A percentile compares a stretch with the other conserved stretches of the same genome.
These are phyloP conservation scores for Suillus placidus DNA, from an alignment of 768 basidiomycete genomes.

Conservation along the genomic window DNA sequence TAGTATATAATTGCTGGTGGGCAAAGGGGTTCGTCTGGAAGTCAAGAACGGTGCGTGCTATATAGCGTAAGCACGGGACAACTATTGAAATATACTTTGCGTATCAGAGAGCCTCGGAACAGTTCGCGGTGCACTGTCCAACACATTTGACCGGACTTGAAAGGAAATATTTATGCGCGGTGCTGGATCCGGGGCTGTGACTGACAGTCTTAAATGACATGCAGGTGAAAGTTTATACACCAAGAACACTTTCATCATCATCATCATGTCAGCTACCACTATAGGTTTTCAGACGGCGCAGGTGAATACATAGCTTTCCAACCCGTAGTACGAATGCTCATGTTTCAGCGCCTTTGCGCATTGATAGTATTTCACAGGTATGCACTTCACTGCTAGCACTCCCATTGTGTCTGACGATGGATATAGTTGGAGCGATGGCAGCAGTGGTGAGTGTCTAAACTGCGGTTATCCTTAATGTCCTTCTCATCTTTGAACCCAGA, in stretches of 20 bases:
- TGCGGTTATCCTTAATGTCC: neutral
- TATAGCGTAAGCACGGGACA: neutral
- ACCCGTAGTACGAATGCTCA: neutral
- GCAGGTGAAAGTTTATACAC: neutral
- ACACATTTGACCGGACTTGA: neutral
- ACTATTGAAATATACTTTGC: neutral
- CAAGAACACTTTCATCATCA: neutral
- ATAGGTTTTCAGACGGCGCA: neutral
- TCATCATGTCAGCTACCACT: neutral
- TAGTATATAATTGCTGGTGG: neutral
- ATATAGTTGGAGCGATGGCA: neutral
- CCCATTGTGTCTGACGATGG: neutral
- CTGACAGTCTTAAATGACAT: neutral
- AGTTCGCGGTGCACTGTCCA: neutral
- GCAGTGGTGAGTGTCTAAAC: neutral
- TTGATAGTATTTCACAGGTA: slow-evolving; percentile 1
- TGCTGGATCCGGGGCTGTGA: neutral
- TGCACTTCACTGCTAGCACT: neutral
- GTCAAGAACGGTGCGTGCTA: neutral
- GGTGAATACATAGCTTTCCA: neutral
- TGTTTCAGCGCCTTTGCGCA: neutral
- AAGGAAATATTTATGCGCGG: neutral
- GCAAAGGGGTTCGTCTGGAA: neutral
- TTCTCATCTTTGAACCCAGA: neutral
- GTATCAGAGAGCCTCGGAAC: neutral